Conservation (phyloP, 2,329 filamentous ascomycete species). For the Trichocomaceae sp. region DNA sequence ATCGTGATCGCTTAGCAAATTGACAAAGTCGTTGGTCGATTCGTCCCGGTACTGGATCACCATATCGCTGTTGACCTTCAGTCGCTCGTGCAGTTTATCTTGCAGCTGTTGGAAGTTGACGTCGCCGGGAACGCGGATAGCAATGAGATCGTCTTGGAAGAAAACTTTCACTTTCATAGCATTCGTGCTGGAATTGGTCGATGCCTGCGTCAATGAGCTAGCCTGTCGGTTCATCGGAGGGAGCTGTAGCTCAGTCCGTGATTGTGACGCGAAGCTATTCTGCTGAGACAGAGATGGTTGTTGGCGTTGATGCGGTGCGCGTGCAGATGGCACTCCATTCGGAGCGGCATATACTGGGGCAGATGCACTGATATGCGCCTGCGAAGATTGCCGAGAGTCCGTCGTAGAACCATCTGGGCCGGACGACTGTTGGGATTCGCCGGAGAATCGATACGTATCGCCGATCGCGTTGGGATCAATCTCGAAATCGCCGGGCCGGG, state of each 20-base stretch:
- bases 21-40: conserved; percentile 10
- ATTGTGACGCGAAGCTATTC: conserved; percentile 34
- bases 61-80: conserved; percentile 70
- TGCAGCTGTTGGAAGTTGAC: conserved; percentile 71
- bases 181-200: conserved; percentile 29
- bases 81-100: conserved; percentile 75
- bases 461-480: conserved; percentile 63
- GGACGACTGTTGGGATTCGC: conserved; percentile 61
- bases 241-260: conserved; percentile 25
- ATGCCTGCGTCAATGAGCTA: conserved; percentile 48
- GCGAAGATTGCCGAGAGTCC: conserved; percentile 59
- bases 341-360: conserved; percentile 49
- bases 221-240: conserved; percentile 43
- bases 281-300: conserved; percentile 26
- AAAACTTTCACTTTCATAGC: conserved; percentile 92
- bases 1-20: conserved; percentile 70
- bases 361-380: conserved; percentile 54
- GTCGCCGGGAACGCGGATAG: conserved; percentile 78
- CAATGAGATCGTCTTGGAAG: conserved; percentile 85
- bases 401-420: conserved; percentile 55
- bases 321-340: conserved; percentile 29
- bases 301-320: conserved; percentile 35
- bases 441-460: conserved; percentile 70
- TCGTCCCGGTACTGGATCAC: conserved; percentile 59
- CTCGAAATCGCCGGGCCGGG: conserved; percentile 85